Percentiles rank a stretch among this genome's conserved stretches.
These are phyloP conservation scores for Suillus alpinus DNA, from an alignment of 768 basidiomycete species.

Conservation along the genomic window DNA sequence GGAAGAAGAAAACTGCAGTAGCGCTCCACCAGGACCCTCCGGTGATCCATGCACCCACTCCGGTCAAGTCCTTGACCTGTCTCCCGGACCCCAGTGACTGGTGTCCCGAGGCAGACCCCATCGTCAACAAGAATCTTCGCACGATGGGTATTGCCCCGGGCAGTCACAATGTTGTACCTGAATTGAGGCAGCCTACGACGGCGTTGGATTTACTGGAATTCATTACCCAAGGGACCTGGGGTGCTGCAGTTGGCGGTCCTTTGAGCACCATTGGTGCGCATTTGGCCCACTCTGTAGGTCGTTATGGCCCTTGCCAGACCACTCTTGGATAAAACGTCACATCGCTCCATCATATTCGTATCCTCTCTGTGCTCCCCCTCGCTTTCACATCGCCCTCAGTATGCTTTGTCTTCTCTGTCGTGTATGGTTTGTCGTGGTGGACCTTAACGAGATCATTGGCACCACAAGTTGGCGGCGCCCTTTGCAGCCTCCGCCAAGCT, in stretches of 20 bases:
- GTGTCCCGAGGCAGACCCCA: conserved; percentile 30
- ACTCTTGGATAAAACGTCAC: conserved; percentile 15
- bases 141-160: conserved; percentile 30
- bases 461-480: background rate
- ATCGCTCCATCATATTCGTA: background rate
- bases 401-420: background rate
- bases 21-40: background rate
- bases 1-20: background rate
- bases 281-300: conserved; percentile 19
- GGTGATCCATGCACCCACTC: conserved; percentile 15
- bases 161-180: conserved; percentile 6
- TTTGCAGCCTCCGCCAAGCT: background rate
- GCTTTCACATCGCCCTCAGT: background rate
- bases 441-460: background rate
- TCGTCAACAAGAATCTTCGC: conserved; percentile 26
- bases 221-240: conserved; percentile 16
- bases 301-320: conserved; percentile 15
- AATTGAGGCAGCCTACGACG: conserved; percentile 12
- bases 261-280: conserved; percentile 22
- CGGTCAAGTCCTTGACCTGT: conserved; percentile 8
- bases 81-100: conserved; percentile 19
- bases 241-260: conserved; percentile 25
- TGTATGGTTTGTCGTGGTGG: conserved; percentile 4
- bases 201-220: conserved; percentile 27
- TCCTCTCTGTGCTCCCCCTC: background rate